A percentile compares a stretch with the other conserved stretches of the same genome.
Evolutionary conservation across 2,329 filamentous ascomycete species (phyloP).

Genomic region (Cladosporium velox): DNA sequence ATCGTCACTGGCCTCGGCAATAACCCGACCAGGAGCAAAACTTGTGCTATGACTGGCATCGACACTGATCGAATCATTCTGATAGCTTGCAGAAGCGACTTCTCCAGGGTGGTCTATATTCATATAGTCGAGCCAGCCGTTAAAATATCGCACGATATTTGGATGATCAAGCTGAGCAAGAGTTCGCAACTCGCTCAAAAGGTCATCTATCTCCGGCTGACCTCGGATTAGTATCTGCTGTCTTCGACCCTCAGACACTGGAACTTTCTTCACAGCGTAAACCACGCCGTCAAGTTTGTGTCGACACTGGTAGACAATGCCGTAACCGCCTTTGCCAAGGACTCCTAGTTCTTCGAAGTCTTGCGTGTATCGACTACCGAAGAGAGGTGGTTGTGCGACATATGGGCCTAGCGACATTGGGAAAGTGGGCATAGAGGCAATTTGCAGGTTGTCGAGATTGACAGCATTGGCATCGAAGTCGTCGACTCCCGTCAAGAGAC

Average conservation of each 20-base stretch:
- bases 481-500: conserved; percentile 2
- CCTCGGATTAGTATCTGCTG: conserved; percentile 55
- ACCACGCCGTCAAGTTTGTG: conserved; percentile 62
- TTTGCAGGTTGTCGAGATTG: conserved; percentile 2
- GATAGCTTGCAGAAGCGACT: not conserved
- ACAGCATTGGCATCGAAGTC: not conserved
- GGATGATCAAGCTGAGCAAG: conserved; percentile 64
- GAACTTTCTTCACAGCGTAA: conserved; percentile 69
- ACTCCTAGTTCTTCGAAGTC: conserved; percentile 57
- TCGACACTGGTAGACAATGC: conserved; percentile 62
- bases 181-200: conserved; percentile 63
- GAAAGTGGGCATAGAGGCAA: not conserved
- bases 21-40: conserved; percentile 26
- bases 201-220: conserved; percentile 55
- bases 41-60: conserved; percentile 9
- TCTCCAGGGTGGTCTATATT: conserved; percentile 12
- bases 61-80: not conserved
- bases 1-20: conserved; percentile 23
- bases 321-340: conserved; percentile 66
- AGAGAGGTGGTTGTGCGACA: conserved; percentile 11
- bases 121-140: conserved; percentile 62
- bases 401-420: conserved; percentile 8
- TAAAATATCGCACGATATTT: conserved; percentile 68
- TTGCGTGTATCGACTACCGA: conserved; percentile 47
- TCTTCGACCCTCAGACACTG: conserved; percentile 42